A percentile compares a stretch with the other conserved stretches of the same genome.
These are phyloP conservation scores for Fraxinus cuspidata DNA, from an alignment of 257 asterid species.

Conservation along the genomic window DNA sequence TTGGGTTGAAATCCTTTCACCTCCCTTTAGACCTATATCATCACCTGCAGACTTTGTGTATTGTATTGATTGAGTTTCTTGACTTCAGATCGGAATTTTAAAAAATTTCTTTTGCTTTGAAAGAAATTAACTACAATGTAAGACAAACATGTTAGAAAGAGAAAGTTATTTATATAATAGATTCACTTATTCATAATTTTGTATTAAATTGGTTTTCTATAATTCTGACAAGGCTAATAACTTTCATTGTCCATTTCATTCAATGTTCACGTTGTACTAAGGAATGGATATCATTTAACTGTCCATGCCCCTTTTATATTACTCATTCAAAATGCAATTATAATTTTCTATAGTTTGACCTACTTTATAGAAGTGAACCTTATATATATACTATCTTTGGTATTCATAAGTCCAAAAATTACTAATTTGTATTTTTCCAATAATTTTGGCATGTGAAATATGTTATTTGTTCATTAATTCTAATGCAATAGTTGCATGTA, in stretches of 20 bases:
- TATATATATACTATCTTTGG: not conserved
- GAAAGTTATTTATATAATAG: not conserved
- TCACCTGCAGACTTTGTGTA: not conserved
- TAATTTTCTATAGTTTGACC: not conserved
- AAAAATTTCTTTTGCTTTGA: not conserved
- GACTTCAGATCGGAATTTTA: not conserved
- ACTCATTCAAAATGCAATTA: not conserved
- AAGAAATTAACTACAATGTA: not conserved
- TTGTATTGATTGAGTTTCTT: not conserved
- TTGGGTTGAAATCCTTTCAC: too few relatives aligned
- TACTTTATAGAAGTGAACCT: not conserved
- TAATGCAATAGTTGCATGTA: not conserved
- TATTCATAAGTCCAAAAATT: not conserved
- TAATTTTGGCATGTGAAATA: not conserved
- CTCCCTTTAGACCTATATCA: not conserved
- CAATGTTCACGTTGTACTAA: not conserved
- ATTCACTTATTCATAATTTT: not conserved
- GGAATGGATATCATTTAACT: not conserved
- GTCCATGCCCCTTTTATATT: not conserved
- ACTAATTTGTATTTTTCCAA: not conserved
- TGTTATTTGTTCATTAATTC: not conserved
- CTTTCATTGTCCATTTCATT: not conserved
- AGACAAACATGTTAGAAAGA: not conserved
- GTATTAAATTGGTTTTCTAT: not conserved
- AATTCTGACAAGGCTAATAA: not conserved